Evolutionary conservation across 169 alveolate genomes (phyloP), one percentile per base, ranked within the genome.

Genomic region (Cryptosporidium felis): DNA sequence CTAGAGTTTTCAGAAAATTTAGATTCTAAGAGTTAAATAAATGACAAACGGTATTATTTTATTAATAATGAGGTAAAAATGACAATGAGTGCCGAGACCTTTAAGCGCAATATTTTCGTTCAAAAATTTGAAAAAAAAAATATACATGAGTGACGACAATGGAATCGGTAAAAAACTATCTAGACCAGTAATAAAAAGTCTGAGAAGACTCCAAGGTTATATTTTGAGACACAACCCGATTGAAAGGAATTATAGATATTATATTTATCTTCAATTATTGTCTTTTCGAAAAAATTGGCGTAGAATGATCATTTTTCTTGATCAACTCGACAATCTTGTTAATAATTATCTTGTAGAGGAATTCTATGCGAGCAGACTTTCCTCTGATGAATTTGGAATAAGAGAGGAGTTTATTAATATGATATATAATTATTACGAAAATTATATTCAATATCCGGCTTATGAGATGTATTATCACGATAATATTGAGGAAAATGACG

Each of bases 221-320:
- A 62, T 62, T 6, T n/a, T 4, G 28, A 18, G 44, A 9, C 44
- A 41, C 14, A 42, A 56, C n/a, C 14, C 14, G 26, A 12, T 26
- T 23, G 53, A 65, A 5, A 30, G 16, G 14, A 18, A 44, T 46
- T 30, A 34, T 28, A 34, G 32, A 21, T 28, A 65, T 65, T 41
- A 26, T 14, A 47, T 65, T 45, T 65, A 18, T 45, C 62, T 30
- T 12, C 63, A 65, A 23, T 26, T 65, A 18, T 45, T 65, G 36
- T 5, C 81, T 32, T 46, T 65, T 23, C 62, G 81, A 45, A 65
- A 42, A 4, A 47, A 34, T 53, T 74, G 85, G 85, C 85, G 85
- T 38, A 45, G 56, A 38, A 30, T 74, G 30, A 36, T 56, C 5
- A 53, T 28, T 26, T 53, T 18, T 14, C 21, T 56, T 16, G 85